Percentiles rank a stretch among this genome's conserved stretches.
These are phyloP conservation scores for Suillus luteus DNA, from an alignment of 768 basidiomycete genomes.

Conservation along the genomic window DNA sequence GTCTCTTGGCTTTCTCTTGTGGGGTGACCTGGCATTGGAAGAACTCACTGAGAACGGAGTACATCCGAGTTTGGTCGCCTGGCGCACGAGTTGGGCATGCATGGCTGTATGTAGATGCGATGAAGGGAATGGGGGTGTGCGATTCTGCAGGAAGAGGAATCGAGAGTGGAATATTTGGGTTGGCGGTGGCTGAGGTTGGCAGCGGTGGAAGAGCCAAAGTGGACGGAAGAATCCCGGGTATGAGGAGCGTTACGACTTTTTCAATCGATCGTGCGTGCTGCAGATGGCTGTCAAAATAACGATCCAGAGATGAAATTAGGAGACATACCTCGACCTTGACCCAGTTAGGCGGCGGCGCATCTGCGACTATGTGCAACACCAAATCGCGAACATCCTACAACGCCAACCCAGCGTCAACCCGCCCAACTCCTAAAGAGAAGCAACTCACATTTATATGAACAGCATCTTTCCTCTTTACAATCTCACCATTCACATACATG, in stretches of 20 bases:
- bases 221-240: slow-evolving; percentile 84
- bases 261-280: slow-evolving; percentile 76
- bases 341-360: slow-evolving; percentile 86
- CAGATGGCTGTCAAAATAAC: slow-evolving; percentile 8
- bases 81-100: slow-evolving; percentile 93
- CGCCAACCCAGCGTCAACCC: neutral
- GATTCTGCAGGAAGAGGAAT: slow-evolving; percentile 40
- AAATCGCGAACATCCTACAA: slow-evolving; percentile 86
- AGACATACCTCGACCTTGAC: slow-evolving; percentile 73
- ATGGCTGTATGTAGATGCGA: slow-evolving; percentile 82
- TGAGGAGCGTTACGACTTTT: slow-evolving; percentile 76
- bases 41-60: slow-evolving; percentile 81
- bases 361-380: slow-evolving; percentile 76
- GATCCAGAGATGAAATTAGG: neutral
- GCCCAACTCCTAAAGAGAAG: neutral
- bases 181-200: slow-evolving; percentile 65
- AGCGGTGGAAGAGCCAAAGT: slow-evolving; percentile 71
- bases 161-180: slow-evolving; percentile 56
- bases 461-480: slow-evolving; percentile 68
- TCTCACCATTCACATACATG: slow-evolving; percentile 80
- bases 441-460: slow-evolving; percentile 77
- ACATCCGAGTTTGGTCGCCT: slow-evolving; percentile 83
- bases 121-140: slow-evolving; percentile 57
- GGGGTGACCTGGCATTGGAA: slow-evolving; percentile 79
- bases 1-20: slow-evolving; percentile 74